Evolutionary conservation across 2,329 filamentous ascomycete species (phyloP).

Genomic region (Coniochaeta sp.): DNA sequence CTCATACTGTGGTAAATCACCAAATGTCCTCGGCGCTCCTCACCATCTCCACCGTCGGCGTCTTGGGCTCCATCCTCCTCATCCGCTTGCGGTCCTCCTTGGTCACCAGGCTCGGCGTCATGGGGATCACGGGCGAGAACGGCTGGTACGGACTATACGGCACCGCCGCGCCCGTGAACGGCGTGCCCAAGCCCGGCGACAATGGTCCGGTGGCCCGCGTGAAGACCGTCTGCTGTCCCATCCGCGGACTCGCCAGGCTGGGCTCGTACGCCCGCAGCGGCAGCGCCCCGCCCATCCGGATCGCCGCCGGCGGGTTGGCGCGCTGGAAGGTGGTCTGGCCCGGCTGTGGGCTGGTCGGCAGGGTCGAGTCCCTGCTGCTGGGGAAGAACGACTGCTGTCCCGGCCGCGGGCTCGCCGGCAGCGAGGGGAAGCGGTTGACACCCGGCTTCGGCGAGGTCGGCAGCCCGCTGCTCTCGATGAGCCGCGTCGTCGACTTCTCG

Average conservation of each 20-base stretch:
- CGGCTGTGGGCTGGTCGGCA: slow-evolving; percentile 42
- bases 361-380: slow-evolving; percentile 30
- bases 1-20: slow-evolving; percentile 31
- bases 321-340: slow-evolving; percentile 17
- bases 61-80: slow-evolving; percentile 57
- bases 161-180: slow-evolving; percentile 52
- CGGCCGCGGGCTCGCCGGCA: slow-evolving; percentile 32
- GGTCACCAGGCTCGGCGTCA: slow-evolving; percentile 69
- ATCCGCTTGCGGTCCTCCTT: slow-evolving; percentile 63
- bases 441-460: slow-evolving; percentile 43
- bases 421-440: slow-evolving; percentile 27
- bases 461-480: slow-evolving; percentile 48
- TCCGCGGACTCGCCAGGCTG: slow-evolving; percentile 41
- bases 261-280: slow-evolving; percentile 57
- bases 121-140: slow-evolving; percentile 65
- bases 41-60: slow-evolving; percentile 56
- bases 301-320: slow-evolving; percentile 42
- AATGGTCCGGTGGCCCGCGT: slow-evolving; percentile 41
- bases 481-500: slow-evolving; percentile 40
- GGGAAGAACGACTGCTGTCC: slow-evolving; percentile 20
- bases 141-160: slow-evolving; percentile 78
- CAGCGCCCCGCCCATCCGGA: slow-evolving; percentile 49
- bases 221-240: slow-evolving; percentile 59
- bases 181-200: slow-evolving; percentile 55
- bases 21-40: slow-evolving; percentile 56